Percentiles rank a stretch among this genome's conserved stretches.
phyloP scores from a whole-genome alignment of 805 yeast genomes.

The Kuraishia hungarica region DNA sequence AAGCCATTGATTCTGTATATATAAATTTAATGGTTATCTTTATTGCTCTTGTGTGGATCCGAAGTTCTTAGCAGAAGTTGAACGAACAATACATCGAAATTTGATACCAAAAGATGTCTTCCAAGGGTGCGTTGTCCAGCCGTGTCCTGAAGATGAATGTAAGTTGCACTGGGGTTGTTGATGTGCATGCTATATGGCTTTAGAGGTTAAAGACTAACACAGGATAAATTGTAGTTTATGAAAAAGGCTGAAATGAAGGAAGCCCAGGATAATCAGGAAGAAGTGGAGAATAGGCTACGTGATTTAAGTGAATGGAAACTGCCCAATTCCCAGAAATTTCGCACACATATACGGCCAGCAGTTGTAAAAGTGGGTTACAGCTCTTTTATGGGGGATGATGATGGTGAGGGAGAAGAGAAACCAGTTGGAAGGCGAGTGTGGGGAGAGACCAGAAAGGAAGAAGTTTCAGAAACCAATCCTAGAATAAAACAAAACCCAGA shows the following conservation, averaged over 20 bases:
- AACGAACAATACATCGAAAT: too few species aligned
- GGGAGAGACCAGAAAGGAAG: slow-evolving; percentile 19
- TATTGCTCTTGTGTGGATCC: too few species aligned
- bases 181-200: neutral
- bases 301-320: slow-evolving; percentile 48
- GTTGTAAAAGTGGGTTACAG: slow-evolving; percentile 20
- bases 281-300: slow-evolving; percentile 26
- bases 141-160: slow-evolving; percentile 76
- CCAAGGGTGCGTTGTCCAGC: slow-evolving; percentile 38
- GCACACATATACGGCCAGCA: slow-evolving; percentile 6
- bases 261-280: slow-evolving; percentile 24
- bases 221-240: slow-evolving; percentile 33
- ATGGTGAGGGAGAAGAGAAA: slow-evolving; percentile 4
- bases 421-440: slow-evolving; percentile 4
- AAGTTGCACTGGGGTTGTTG: slow-evolving; percentile 1
- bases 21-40: too few species aligned
- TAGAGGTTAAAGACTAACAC: neutral
- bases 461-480: neutral
- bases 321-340: slow-evolving; percentile 21
- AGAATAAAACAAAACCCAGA: neutral
- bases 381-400: slow-evolving; percentile 5
- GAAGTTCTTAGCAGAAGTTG: too few species aligned
- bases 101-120: neutral
- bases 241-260: slow-evolving; percentile 30
- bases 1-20: too few species aligned